A percentile compares a stretch with the other conserved stretches of the same genome.
phyloP scores from a whole-genome alignment of 176 grass and related monocot genomes.

The Aegilops tauschii region DNA sequence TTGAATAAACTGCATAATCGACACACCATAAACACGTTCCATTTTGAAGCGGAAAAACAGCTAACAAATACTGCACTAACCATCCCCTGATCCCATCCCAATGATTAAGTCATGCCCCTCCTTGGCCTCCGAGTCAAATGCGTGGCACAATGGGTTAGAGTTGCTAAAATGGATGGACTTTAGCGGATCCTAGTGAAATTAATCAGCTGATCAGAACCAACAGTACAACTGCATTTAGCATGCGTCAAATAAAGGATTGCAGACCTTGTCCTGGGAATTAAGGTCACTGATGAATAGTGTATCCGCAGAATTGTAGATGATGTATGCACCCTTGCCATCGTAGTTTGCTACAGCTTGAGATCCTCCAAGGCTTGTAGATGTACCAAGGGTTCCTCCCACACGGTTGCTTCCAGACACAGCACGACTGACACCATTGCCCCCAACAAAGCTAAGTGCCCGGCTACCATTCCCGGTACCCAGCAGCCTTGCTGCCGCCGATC shows the following conservation, averaged over 20 bases:
- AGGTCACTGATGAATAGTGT: slow-evolving; percentile 92
- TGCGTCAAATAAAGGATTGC: slow-evolving; percentile 7
- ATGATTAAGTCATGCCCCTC: slow-evolving; percentile 92
- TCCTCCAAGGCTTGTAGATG: slow-evolving; percentile 45
- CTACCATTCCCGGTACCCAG: slow-evolving; percentile 76
- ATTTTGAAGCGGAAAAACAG: slow-evolving; percentile 13
- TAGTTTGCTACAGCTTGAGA: slow-evolving; percentile 58
- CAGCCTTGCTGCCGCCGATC: slow-evolving; percentile 88
- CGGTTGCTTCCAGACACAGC: slow-evolving; percentile 63
- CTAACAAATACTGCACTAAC: slow-evolving; percentile 34
- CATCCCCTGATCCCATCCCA: slow-evolving; percentile 88
- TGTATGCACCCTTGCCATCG: slow-evolving; percentile 85
- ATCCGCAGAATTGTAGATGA: slow-evolving; percentile 83
- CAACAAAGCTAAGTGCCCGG: slow-evolving; percentile 75
- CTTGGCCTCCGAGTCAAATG: slow-evolving; percentile 85
- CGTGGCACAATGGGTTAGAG: slow-evolving; percentile 76
- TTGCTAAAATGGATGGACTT: slow-evolving; percentile 96
- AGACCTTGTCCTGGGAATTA: slow-evolving; percentile 92
- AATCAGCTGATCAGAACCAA: slow-evolving; percentile 28
- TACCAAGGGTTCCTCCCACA: slow-evolving; percentile 50
- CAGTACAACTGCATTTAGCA: neutral
- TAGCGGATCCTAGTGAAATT: slow-evolving; percentile 71
- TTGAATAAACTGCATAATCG: slow-evolving; percentile 74
- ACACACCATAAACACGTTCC: neutral
- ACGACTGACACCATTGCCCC: slow-evolving; percentile 67